Base-by-base conservation (phyloP, 2,329 filamentous ascomycete genomes). In the Scortechinia acanthostroma region DNA sequence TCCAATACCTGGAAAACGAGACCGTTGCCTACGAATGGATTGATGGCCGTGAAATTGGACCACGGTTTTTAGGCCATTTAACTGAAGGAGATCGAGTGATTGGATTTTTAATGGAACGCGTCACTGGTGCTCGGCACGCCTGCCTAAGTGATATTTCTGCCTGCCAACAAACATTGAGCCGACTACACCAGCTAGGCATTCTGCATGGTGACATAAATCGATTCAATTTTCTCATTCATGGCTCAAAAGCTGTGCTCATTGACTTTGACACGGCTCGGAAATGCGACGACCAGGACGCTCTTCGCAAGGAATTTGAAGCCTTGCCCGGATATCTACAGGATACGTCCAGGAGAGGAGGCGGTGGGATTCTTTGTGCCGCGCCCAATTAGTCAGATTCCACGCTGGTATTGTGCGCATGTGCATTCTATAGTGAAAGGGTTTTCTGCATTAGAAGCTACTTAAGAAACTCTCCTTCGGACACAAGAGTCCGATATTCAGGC, bases 61-160 rank as follows among this genome's bases (percentile, higher is more conserved):
- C 65, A 2, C 45, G 47, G 23, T 66, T 70, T 45, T 53, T 68
- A 3, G 66, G 57, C 2, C 61, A 68, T 42, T 47, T 69, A 23
- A 58, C 50, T 2, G 65, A 70, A 50, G 49, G 57, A 2, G 61
- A 56, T 2, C 52, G 64, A 25, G 58, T 64, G 14, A 66, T 69
- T 43, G 63, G 65, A 4, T 65, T 70, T 46, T 37, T 68, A 6
- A 52, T 65, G 44, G 60, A 64, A 40, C 46, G 48, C 4, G 51
- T 60, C 4, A 35, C 37, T 0, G 21, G 51, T 53, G 54, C 51
- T 21, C 50, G 53, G 10, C 54, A 59, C 42, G 56, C 55, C 10
- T 48, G 49, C 3, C 20, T 43, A 42, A 5, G 51, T 20, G 56
- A 59, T 45, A 4, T 58, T 44, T 40, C 40, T 13, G 3, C 33